Conservation (phyloP, 257 asterid genomes). For the Cinchona pubescens region DNA sequence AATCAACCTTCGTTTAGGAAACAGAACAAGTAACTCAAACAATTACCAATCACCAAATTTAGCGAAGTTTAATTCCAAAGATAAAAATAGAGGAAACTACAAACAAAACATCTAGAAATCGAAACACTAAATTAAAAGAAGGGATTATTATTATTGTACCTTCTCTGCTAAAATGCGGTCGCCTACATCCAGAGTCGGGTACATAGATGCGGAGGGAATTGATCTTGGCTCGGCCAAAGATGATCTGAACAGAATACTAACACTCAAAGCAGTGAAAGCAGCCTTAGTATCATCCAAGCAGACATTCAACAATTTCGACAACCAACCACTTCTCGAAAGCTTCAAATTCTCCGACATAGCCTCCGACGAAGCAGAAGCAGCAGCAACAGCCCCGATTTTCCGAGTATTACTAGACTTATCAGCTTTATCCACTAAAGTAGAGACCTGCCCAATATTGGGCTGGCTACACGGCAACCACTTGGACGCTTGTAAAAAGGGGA, state of each 20-base stretch:
- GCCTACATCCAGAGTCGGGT: conserved; percentile 86
- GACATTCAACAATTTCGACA: conserved; percentile 51
- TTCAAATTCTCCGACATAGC: conserved; percentile 39
- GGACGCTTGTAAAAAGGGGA: conserved; percentile 57
- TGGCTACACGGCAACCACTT: conserved; percentile 82
- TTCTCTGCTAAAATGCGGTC: conserved; percentile 90
- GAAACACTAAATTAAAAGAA: background rate
- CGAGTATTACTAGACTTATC: background rate
- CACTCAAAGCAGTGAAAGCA: conserved; percentile 78
- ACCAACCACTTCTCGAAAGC: conserved; percentile 39
- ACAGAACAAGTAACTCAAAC: background rate
- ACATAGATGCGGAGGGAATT: conserved; percentile 89
- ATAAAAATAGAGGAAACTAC: background rate
- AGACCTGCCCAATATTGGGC: conserved; percentile 22
- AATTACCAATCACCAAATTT: background rate
- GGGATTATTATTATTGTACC: conserved; percentile 33
- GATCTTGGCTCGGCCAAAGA: conserved; percentile 96
- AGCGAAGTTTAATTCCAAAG: background rate
- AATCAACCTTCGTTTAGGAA: background rate
- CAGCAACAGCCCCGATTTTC: conserved; percentile 13
- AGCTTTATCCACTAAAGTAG: conserved; percentile 50
- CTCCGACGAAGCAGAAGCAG: conserved; percentile 28
- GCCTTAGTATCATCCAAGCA: conserved; percentile 91
- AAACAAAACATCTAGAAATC: background rate
- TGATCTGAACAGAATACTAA: conserved; percentile 70